These are phyloP conservation scores for Delphinella strobiligena DNA, from an alignment of 2,329 filamentous ascomycete genomes.

Conservation along the genomic window DNA sequence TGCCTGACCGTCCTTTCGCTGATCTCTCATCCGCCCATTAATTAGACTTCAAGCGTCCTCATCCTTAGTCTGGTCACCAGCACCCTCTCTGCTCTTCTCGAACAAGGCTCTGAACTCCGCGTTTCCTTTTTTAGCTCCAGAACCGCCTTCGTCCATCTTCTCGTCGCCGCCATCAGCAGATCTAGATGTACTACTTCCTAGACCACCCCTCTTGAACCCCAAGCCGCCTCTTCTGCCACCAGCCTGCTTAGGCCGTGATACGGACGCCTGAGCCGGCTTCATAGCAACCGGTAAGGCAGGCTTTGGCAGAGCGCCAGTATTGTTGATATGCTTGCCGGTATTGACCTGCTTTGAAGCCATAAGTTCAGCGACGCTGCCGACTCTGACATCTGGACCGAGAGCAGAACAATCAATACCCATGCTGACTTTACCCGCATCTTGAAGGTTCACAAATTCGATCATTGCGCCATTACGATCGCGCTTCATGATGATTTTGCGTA, in stretches of 20 bases:
- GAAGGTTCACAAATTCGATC: conserved; percentile 63
- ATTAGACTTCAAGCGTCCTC: neutral
- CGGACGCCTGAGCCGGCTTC: conserved; percentile 16
- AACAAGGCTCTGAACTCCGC: conserved; percentile 46
- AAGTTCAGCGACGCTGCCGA: conserved; percentile 42
- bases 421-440: conserved; percentile 61
- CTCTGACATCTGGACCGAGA: conserved; percentile 26
- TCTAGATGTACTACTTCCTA: conserved; percentile 15
- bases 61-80: conserved; percentile 8
- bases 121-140: conserved; percentile 36
- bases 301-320: conserved; percentile 21
- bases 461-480: conserved; percentile 77
- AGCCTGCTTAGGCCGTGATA: conserved; percentile 34
- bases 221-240: conserved; percentile 34
- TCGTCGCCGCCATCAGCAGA: conserved; percentile 11
- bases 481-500: conserved; percentile 67
- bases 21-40: too few species aligned
- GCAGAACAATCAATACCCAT: conserved; percentile 29
- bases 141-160: conserved; percentile 5
- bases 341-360: too few species aligned
- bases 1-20: too few species aligned
- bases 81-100: conserved; percentile 24
- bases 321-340: conserved; percentile 26
- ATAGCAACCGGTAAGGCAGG: conserved; percentile 16
- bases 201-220: conserved; percentile 33